phyloP scores from a whole-genome alignment of 2,329 filamentous ascomycete species.

The Lecanoromycetidae sp. region DNA sequence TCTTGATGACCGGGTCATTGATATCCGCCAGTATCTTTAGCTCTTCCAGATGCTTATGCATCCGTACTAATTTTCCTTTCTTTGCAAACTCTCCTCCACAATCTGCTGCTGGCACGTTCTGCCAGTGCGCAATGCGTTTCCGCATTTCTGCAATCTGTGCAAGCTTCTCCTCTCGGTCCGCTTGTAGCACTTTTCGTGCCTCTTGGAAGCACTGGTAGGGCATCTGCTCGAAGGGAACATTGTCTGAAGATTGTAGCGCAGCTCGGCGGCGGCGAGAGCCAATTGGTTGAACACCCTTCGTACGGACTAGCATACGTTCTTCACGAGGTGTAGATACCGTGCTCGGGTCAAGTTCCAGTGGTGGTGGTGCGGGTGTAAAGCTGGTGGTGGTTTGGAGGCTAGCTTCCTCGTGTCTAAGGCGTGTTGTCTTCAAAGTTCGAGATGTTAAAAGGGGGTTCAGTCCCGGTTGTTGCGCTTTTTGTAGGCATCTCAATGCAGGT shows the following conservation, averaged over 20 bases:
- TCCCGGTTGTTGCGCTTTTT: constrained; percentile 1
- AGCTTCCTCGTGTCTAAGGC: constrained; percentile 29
- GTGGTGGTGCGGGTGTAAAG: not conserved
- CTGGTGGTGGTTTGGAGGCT: constrained; percentile 10
- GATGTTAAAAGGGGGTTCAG: not conserved
- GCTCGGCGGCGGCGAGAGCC: constrained; percentile 75
- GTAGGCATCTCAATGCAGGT: constrained; percentile 20
- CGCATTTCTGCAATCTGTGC: constrained; percentile 56
- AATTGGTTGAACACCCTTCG: constrained; percentile 44
- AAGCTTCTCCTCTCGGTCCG: constrained; percentile 72
- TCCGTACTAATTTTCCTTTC: constrained; percentile 53
- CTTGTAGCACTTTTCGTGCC: constrained; percentile 67
- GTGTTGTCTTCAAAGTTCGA: constrained; percentile 26
- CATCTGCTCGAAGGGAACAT: constrained; percentile 80
- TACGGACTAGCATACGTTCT: constrained; percentile 56
- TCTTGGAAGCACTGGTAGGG: constrained; percentile 98
- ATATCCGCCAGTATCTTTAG: constrained; percentile 86
- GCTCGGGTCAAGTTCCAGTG: constrained; percentile 41
- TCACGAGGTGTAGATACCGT: constrained; percentile 52
- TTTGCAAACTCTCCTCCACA: constrained; percentile 54
- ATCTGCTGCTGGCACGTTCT: constrained; percentile 44
- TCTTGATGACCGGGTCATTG: constrained; percentile 89
- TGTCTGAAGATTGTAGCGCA: constrained; percentile 50
- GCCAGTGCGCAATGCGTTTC: constrained; percentile 55
- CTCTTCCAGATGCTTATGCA: constrained; percentile 60